Evolutionary conservation across 768 basidiomycete genomes (phyloP).

Genomic region (Lactifluus volemus): DNA sequence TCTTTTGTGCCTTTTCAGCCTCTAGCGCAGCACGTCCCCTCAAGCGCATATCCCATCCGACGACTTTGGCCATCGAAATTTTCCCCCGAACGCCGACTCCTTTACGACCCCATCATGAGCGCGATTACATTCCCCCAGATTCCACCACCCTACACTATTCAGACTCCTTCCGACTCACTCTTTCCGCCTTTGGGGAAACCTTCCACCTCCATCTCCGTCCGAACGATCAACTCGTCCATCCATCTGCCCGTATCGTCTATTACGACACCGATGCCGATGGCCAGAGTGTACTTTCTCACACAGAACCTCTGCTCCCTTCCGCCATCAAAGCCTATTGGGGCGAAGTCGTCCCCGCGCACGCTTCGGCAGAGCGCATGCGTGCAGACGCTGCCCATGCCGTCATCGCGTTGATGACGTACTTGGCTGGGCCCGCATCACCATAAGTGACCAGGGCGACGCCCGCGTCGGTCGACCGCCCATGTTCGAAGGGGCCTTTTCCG

Average conservation of each 20-base stretch:
- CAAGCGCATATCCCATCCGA: conserved; percentile 31
- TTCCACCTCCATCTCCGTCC: conserved; percentile 71
- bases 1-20: not conserved
- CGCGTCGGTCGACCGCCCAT: conserved; percentile 40
- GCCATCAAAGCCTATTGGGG: conserved; percentile 64
- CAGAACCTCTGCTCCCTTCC: conserved; percentile 54
- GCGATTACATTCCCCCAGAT: conserved; percentile 24
- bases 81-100: conserved; percentile 27
- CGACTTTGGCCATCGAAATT: conserved; percentile 33
- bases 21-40: conserved; percentile 28
- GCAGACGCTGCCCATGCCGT: conserved; percentile 54
- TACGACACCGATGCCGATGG: conserved; percentile 47
- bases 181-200: conserved; percentile 56
- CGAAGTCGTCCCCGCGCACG: conserved; percentile 56
- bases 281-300: conserved; percentile 38
- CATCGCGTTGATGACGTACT: conserved; percentile 38
- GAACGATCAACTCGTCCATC: conserved; percentile 70
- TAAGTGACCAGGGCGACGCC: conserved; percentile 52
- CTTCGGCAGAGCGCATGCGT: conserved; percentile 46
- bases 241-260: conserved; percentile 64
- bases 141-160: conserved; percentile 50
- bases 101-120: not conserved
- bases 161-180: conserved; percentile 62
- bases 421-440: conserved; percentile 74
- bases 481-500: conserved; percentile 72